phyloP scores from a whole-genome alignment of 2,329 filamentous ascomycete species.

The Diaporthe vaccinii region DNA sequence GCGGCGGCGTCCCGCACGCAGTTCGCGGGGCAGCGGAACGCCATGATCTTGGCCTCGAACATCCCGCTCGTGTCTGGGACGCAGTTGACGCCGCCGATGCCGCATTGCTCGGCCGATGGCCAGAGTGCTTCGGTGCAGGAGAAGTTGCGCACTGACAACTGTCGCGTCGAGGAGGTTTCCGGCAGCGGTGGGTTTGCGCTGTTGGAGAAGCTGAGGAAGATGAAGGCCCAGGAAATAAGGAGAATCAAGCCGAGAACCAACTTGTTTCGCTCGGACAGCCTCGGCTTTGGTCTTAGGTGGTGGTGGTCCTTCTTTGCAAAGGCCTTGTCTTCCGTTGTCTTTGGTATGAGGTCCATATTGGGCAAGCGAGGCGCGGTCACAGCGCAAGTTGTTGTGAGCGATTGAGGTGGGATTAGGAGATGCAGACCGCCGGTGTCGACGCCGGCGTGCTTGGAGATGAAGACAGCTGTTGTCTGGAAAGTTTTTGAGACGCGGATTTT shows the following conservation, averaged over 20 bases:
- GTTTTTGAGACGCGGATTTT: background rate
- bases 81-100: slow-evolving; percentile 80
- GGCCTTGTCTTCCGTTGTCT: background rate
- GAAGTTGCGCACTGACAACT: slow-evolving; percentile 49
- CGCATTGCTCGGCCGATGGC: slow-evolving; percentile 74
- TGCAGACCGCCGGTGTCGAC: background rate
- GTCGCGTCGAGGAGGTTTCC: background rate
- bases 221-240: slow-evolving; percentile 48
- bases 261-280: background rate
- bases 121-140: slow-evolving; percentile 79
- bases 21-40: slow-evolving; percentile 82
- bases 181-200: slow-evolving; percentile 34
- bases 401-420: background rate
- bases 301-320: slow-evolving; percentile 18
- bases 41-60: slow-evolving; percentile 76
- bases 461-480: slow-evolving; percentile 3
- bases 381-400: background rate
- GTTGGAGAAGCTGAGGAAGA: slow-evolving; percentile 51
- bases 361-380: background rate
- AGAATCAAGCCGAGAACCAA: slow-evolving; percentile 5
- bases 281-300: slow-evolving; percentile 6
- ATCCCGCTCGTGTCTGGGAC: slow-evolving; percentile 61
- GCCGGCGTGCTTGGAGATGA: slow-evolving; percentile 15
- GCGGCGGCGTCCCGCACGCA: slow-evolving; percentile 70
- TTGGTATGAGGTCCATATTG: slow-evolving; percentile 5